These are phyloP conservation scores for Acacia concinna DNA, from an alignment of 331 rosid species.

Conservation along the genomic window DNA sequence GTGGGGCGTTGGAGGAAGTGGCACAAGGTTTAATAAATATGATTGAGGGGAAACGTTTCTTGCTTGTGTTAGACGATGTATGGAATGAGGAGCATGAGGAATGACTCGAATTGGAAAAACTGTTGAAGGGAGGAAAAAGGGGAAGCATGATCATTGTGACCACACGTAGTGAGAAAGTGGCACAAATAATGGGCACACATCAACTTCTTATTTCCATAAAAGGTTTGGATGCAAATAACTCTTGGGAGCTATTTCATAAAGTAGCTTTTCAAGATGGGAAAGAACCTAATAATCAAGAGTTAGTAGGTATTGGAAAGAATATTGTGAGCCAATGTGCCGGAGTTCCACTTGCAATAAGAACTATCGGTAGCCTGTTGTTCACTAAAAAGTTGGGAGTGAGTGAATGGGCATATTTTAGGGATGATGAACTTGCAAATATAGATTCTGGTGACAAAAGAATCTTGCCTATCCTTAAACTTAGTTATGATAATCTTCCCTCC, in stretches of 20 bases:
- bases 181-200: not conserved
- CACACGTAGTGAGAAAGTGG: not conserved
- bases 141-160: not conserved
- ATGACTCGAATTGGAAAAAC: not conserved
- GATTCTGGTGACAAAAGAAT: not conserved
- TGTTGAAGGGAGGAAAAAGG: not conserved
- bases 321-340: not conserved
- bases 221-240: not conserved
- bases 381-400: not conserved
- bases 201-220: not conserved
- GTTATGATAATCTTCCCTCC: conserved; percentile 12
- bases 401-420: not conserved
- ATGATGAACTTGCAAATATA: not conserved
- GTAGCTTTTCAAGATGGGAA: not conserved
- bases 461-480: not conserved
- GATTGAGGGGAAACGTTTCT: not conserved
- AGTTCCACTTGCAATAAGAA: not conserved
- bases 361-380: not conserved
- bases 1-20: not conserved
- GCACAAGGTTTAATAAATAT: not conserved
- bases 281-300: not conserved
- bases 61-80: not conserved
- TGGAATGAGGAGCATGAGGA: not conserved
- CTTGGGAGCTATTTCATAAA: not conserved
- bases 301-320: not conserved